A percentile compares a stretch with the other conserved stretches of the same genome.
Conservation (phyloP, 352 stramenopile species). For the Pythium guiyangense region DNA sequence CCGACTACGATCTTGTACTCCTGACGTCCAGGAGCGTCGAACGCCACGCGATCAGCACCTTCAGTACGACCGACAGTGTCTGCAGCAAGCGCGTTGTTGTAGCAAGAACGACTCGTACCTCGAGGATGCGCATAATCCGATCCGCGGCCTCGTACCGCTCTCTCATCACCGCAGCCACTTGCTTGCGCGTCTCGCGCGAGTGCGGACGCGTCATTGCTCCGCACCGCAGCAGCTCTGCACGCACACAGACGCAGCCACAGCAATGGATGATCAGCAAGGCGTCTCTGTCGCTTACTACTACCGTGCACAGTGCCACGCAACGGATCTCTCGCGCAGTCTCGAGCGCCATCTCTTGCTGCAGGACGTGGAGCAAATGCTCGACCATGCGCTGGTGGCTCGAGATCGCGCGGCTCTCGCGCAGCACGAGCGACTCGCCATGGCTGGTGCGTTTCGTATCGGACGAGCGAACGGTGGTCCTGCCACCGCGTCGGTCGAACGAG, state of each 20-base stretch:
- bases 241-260: too few relatives aligned
- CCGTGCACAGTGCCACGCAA: conserved; percentile 11
- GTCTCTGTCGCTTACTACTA: not conserved
- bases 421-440: conserved; percentile 1
- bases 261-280: not conserved
- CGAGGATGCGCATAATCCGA: conserved; percentile 73
- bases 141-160: conserved; percentile 64
- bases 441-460: too few relatives aligned
- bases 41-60: not conserved
- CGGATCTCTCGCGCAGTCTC: conserved; percentile 59
- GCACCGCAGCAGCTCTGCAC: conserved; percentile 18
- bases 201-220: conserved; percentile 13
- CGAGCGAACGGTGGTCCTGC: not conserved
- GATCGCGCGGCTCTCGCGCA: conserved; percentile 24
- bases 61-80: too few relatives aligned
- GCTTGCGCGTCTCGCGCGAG: conserved; percentile 31
- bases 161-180: conserved; percentile 37
- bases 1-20: conserved; percentile 43
- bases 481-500: conserved; percentile 30
- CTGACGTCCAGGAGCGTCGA: conserved; percentile 5
- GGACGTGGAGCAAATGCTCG: conserved; percentile 44
- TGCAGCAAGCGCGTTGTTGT: too few relatives aligned
- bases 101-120: conserved; percentile 29
- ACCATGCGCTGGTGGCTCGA: conserved; percentile 51
- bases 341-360: conserved; percentile 53